Percentiles rank a stretch among this genome's conserved stretches.
Evolutionary conservation across 495 filamentous ascomycete species (phyloP).

Genomic region (Filosporella fistucella): DNA sequence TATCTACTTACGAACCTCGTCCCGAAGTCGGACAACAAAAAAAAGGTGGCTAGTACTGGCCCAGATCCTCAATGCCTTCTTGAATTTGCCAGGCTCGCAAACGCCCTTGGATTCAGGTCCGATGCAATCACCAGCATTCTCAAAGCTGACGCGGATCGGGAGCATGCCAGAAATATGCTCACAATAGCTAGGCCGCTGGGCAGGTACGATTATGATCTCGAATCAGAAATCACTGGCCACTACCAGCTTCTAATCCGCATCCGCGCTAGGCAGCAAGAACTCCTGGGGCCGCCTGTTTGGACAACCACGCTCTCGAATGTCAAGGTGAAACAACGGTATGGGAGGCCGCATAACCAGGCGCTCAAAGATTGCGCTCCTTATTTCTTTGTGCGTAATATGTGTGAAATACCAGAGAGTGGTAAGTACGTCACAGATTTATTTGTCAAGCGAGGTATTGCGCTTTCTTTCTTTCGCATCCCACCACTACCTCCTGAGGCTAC

Average conservation of each 20-base stretch:
- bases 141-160: slow-evolving; percentile 9
- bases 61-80: slow-evolving; percentile 13
- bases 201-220: slow-evolving; percentile 15
- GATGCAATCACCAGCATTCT: slow-evolving; percentile 15
- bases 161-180: slow-evolving; percentile 13
- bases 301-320: slow-evolving; percentile 9
- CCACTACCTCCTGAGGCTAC: too few relatives aligned
- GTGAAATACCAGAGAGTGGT: too few relatives aligned
- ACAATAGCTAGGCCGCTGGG: slow-evolving; percentile 15
- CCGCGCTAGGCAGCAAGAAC: slow-evolving; percentile 13
- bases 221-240: slow-evolving; percentile 13
- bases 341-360: too few relatives aligned
- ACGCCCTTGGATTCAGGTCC: slow-evolving; percentile 16
- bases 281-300: slow-evolving; percentile 8
- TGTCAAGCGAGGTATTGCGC: too few relatives aligned
- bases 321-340: too few relatives aligned
- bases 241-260: slow-evolving; percentile 17
- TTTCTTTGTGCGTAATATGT: too few relatives aligned
- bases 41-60: slow-evolving; percentile 14
- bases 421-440: too few relatives aligned
- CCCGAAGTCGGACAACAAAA: slow-evolving; percentile 14
- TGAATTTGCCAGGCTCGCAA: slow-evolving; percentile 15
- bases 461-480: too few relatives aligned
- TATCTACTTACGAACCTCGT: slow-evolving; percentile 14
- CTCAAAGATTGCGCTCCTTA: too few relatives aligned